phyloP scores from a whole-genome alignment of 768 basidiomycete genomes.

The Calvatia gigantea region DNA sequence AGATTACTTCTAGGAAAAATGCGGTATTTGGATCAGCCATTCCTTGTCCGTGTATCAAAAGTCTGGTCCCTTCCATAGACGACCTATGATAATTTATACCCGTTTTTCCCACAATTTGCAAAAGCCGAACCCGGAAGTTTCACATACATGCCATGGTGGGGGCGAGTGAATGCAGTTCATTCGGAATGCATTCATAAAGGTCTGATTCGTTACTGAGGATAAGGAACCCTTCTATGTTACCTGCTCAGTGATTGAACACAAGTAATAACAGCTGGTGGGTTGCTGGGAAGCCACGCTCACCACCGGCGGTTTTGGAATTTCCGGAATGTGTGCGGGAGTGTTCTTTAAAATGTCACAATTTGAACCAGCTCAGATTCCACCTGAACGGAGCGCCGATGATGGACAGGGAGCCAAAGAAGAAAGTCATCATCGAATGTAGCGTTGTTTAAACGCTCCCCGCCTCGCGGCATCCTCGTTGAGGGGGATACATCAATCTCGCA shows the following conservation, averaged over 20 bases:
- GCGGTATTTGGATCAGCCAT: slow-evolving; percentile 29
- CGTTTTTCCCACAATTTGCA: slow-evolving; percentile 5
- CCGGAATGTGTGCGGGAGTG: neutral
- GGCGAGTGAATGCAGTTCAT: no score
- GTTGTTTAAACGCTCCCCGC: neutral
- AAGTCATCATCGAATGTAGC: neutral
- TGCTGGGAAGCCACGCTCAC: neutral
- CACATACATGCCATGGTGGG: no score
- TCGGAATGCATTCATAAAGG: no score
- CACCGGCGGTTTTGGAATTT: neutral
- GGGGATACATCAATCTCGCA: neutral
- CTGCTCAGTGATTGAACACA: neutral
- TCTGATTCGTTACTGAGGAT: no score
- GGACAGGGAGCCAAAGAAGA: neutral
- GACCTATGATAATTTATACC: slow-evolving; percentile 31
- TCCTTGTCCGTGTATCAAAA: slow-evolving; percentile 35
- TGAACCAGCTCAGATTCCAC: slow-evolving; percentile 1
- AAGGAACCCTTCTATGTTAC: no score
- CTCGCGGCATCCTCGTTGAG: slow-evolving; percentile 11
- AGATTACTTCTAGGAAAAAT: neutral
- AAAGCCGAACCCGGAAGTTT: neutral
- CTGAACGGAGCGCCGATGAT: neutral
- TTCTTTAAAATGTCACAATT: neutral
- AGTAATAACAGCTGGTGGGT: neutral
- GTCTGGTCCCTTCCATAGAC: slow-evolving; percentile 24